These are phyloP conservation scores for Spatholobus suberectus DNA, from an alignment of 306 rosid genomes.

Conservation along the genomic window DNA sequence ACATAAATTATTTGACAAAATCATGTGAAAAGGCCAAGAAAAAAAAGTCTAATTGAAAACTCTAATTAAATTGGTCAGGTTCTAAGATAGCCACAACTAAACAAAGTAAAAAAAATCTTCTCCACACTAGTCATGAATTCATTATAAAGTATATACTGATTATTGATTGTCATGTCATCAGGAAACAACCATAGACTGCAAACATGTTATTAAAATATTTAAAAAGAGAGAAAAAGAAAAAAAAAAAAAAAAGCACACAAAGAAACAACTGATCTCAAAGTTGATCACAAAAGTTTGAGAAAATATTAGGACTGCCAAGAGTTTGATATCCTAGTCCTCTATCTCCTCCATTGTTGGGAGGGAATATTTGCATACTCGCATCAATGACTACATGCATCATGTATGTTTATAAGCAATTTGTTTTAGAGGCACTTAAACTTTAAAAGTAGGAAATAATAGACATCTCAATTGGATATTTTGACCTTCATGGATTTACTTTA, in stretches of 20 bases:
- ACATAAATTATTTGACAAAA: neutral
- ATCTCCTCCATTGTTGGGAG: conserved; percentile 71
- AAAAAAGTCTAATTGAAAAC: neutral
- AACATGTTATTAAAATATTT: conserved; percentile 1
- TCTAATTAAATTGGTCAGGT: neutral
- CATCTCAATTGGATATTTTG: too few relatives aligned
- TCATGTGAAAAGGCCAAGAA: conserved; percentile 5
- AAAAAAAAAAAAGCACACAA: too few relatives aligned
- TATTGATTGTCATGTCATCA: neutral
- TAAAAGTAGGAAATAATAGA: conserved; percentile 27
- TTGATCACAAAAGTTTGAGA: too few relatives aligned
- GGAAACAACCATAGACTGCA: neutral
- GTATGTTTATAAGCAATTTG: neutral
- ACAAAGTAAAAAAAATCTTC: neutral
- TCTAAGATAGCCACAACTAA: conserved; percentile 24
- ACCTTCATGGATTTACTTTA: too few relatives aligned
- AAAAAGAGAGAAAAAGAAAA: neutral
- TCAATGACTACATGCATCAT: conserved; percentile 54
- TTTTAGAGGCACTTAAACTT: conserved; percentile 32
- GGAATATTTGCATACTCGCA: conserved; percentile 85
- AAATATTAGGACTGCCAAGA: conserved; percentile 64
- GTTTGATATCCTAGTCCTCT: conserved; percentile 79
- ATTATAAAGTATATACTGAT: conserved; percentile 1
- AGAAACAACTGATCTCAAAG: too few relatives aligned
- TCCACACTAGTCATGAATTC: neutral